Percentiles rank a stretch among this genome's conserved stretches.
Conservation (phyloP, 2,329 filamentous ascomycete genomes). For the Bertia moriformis region DNA sequence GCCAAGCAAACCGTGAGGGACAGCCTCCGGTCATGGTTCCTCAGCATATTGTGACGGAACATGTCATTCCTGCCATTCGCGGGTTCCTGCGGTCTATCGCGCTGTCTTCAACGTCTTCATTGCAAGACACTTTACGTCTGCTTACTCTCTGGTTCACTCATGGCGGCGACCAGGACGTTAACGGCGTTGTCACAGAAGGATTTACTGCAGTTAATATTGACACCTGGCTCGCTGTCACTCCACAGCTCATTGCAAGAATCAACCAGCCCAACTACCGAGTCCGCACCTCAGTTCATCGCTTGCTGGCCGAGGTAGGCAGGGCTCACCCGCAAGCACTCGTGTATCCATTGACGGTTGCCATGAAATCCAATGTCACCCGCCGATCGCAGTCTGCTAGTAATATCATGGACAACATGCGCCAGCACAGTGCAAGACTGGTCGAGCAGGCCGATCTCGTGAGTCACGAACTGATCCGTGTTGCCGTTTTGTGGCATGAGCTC, state of each 20-base stretch:
- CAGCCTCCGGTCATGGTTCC: conserved; percentile 13
- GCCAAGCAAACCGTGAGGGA: conserved; percentile 41
- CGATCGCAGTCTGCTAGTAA: conserved; percentile 76
- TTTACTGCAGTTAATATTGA: conserved; percentile 87
- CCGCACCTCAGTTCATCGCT: conserved; percentile 76
- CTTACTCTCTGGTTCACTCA: conserved; percentile 95
- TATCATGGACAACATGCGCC: conserved; percentile 96
- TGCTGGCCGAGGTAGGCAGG: conserved; percentile 83
- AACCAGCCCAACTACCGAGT: conserved; percentile 87
- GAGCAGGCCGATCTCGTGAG: conserved; percentile 92
- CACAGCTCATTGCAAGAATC: conserved; percentile 91
- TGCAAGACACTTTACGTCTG: conserved; percentile 86
- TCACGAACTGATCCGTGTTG: conserved; percentile 89
- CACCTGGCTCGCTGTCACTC: conserved; percentile 96
- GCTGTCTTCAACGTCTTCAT: conserved; percentile 63
- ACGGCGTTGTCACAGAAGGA: conserved; percentile 73
- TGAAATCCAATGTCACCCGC: conserved; percentile 64
- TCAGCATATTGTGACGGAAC: conserved; percentile 30
- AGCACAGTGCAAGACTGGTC: conserved; percentile 81
- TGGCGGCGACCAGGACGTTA: conserved; percentile 77
- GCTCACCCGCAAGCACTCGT: conserved; percentile 92
- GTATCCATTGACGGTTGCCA: conserved; percentile 91
- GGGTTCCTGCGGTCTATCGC: conserved; percentile 98
- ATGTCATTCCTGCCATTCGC: conserved; percentile 85
- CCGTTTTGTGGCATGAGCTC: conserved; percentile 94